These are phyloP conservation scores for Saturnispora silvae DNA, from an alignment of 805 yeast genomes.

Conservation along the genomic window DNA sequence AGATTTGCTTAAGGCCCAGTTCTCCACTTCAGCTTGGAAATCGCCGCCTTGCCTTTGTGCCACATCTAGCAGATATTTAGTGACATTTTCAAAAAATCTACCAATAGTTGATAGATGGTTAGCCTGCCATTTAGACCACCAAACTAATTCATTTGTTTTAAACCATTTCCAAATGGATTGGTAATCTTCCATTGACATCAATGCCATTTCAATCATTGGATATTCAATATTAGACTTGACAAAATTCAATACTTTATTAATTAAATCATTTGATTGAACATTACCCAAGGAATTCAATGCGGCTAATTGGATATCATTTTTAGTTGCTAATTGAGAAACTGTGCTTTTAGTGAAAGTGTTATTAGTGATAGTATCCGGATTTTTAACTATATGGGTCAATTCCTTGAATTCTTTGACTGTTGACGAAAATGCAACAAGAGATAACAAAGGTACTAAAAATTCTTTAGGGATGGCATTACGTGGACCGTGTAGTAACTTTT, in stretches of 20 bases:
- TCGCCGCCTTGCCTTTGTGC: slow-evolving; percentile 10
- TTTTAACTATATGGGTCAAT: slow-evolving; percentile 41
- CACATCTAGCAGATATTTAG: slow-evolving; percentile 30
- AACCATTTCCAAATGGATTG: slow-evolving; percentile 43
- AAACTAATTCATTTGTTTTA: slow-evolving; percentile 2
- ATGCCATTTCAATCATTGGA: slow-evolving; percentile 41
- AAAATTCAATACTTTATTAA: slow-evolving; percentile 45
- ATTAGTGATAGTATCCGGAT: slow-evolving; percentile 34
- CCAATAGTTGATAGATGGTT: slow-evolving; percentile 8
- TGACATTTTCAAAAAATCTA: slow-evolving; percentile 36
- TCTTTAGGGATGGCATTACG: slow-evolving; percentile 41
- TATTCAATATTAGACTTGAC: slow-evolving; percentile 47
- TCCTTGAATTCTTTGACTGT: slow-evolving; percentile 49
- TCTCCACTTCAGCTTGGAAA: slow-evolving; percentile 12
- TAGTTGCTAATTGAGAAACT: slow-evolving; percentile 6
- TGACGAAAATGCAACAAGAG: slow-evolving; percentile 17
- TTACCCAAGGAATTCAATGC: slow-evolving; percentile 50
- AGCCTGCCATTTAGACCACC: slow-evolving; percentile 6
- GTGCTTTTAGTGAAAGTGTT: slow-evolving; percentile 22
- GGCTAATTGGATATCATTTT: slow-evolving; percentile 38
- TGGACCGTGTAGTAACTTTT: slow-evolving; percentile 43
- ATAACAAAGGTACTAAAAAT: slow-evolving; percentile 34
- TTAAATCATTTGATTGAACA: slow-evolving; percentile 33
- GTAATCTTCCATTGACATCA: slow-evolving; percentile 29
- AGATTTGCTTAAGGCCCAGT: slow-evolving; percentile 16